Percentiles rank a stretch among this genome's conserved stretches.
phyloP scores from a whole-genome alignment of 495 filamentous ascomycete species.

The Aspergillus taichungensis region DNA sequence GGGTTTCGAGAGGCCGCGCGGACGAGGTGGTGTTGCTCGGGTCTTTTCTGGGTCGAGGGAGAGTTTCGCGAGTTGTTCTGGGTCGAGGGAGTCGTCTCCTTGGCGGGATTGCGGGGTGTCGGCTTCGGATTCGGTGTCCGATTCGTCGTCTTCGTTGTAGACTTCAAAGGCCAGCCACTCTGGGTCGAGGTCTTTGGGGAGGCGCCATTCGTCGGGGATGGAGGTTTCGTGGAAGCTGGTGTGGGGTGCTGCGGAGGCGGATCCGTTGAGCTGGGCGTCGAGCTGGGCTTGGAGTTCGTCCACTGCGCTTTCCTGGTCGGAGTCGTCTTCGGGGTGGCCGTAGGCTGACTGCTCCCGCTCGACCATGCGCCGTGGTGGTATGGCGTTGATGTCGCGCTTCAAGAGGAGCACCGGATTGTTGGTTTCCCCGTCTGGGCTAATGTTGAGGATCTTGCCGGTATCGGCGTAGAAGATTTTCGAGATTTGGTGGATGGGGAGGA shows the following conservation, averaged over 20 bases:
- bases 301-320: conserved; percentile 26
- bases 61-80: conserved; percentile 33
- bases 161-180: conserved; percentile 97
- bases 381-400: conserved; percentile 72
- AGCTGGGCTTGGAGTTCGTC: conserved; percentile 53
- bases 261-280: conserved; percentile 54
- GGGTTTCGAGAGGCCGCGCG: conserved; percentile 12
- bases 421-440: conserved; percentile 64
- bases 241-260: conserved; percentile 22
- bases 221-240: conserved; percentile 25
- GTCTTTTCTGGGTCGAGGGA: conserved; percentile 21
- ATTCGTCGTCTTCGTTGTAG: conserved; percentile 54
- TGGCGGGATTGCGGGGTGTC: conserved; percentile 20
- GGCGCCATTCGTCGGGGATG: conserved; percentile 45
- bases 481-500: conserved; percentile 81
- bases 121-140: conserved; percentile 51
- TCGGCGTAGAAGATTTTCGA: conserved; percentile 98
- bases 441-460: conserved; percentile 89
- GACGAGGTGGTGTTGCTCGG: conserved; percentile 16
- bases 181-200: conserved; percentile 76
- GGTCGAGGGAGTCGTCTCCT: conserved; percentile 24
- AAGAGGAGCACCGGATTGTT: conserved; percentile 83
- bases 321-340: conserved; percentile 9
- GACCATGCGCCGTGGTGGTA: conserved; percentile 60
- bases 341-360: conserved; percentile 37